A percentile compares a stretch with the other conserved stretches of the same genome.
These are phyloP conservation scores for Plicaturopsis crispa DNA, from an alignment of 768 basidiomycete genomes.

Conservation along the genomic window DNA sequence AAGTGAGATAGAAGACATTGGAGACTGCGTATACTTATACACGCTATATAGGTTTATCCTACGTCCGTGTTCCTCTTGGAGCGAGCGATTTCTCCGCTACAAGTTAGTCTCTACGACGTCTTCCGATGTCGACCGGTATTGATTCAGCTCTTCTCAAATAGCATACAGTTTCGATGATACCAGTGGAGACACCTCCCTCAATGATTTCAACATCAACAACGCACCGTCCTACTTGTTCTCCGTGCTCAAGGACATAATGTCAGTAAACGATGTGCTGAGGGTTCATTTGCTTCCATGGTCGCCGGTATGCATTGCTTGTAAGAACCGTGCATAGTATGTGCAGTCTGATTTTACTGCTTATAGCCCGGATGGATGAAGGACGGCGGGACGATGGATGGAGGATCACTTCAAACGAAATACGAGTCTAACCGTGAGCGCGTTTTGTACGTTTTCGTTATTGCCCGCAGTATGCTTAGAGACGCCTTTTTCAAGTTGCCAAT, in stretches of 20 bases:
- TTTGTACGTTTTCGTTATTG: neutral
- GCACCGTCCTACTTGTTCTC: constrained; percentile 59
- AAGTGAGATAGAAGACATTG: too few relatives aligned
- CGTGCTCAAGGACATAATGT: constrained; percentile 55
- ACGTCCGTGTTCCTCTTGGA: constrained; percentile 63
- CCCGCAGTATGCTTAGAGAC: constrained; percentile 5
- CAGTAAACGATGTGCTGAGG: constrained; percentile 42
- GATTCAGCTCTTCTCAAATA: constrained; percentile 9
- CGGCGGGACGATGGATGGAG: constrained; percentile 60
- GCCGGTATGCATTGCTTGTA: constrained; percentile 55
- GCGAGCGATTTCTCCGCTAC: constrained; percentile 65
- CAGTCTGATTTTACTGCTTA: too few relatives aligned
- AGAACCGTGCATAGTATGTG: too few relatives aligned
- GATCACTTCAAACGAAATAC: constrained; percentile 44
- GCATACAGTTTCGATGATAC: constrained; percentile 64
- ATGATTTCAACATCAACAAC: constrained; percentile 45
- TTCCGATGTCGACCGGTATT: neutral
- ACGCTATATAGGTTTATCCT: too few relatives aligned
- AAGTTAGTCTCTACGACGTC: constrained; percentile 25
- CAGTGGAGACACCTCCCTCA: constrained; percentile 53
- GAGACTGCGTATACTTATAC: too few relatives aligned
- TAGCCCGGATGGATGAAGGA: constrained; percentile 80
- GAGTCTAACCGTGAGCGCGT: constrained; percentile 36
- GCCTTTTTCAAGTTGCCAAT: constrained; percentile 43
- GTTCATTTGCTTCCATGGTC: constrained; percentile 70